Conservation (phyloP, 345 rosid species). For the Syzygium aromaticum region DNA sequence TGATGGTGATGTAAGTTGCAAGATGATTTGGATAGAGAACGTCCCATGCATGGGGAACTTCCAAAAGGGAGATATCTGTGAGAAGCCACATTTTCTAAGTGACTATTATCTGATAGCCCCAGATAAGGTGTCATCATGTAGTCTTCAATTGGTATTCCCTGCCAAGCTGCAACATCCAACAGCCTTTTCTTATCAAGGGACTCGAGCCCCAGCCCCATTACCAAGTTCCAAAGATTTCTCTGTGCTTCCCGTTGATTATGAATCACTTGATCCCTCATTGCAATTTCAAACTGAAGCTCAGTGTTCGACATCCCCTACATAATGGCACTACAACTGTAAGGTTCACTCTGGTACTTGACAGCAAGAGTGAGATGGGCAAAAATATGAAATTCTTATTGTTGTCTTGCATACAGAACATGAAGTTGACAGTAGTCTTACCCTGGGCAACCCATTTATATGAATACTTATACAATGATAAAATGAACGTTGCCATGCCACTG, state of each 20-base stretch:
- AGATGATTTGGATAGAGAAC: conserved; percentile 45
- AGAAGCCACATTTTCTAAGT: neutral
- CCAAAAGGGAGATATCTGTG: neutral
- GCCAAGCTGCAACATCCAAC: conserved; percentile 66
- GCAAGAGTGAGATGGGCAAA: neutral
- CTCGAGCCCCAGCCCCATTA: conserved; percentile 61
- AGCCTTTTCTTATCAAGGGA: conserved; percentile 49
- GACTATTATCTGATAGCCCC: neutral
- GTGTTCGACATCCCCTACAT: conserved; percentile 82
- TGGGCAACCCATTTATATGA: neutral
- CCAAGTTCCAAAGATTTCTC: conserved; percentile 70
- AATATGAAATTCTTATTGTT: neutral
- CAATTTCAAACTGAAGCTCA: conserved; percentile 95
- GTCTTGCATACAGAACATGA: neutral
- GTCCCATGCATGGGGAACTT: conserved; percentile 28
- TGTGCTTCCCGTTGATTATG: conserved; percentile 84
- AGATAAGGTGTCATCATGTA: conserved; percentile 23
- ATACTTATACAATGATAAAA: neutral
- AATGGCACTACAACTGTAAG: conserved; percentile 10
- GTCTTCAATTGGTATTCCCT: conserved; percentile 78
- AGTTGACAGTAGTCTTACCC: neutral
- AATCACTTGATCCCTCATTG: conserved; percentile 93
- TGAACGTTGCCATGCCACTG: neutral
- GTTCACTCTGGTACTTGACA: neutral
- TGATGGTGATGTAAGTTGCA: conserved; percentile 40